Evolutionary conservation across 2,329 filamentous ascomycete genomes (phyloP), one percentile per base, ranked within the genome.

Genomic region (Chalara sp.): DNA sequence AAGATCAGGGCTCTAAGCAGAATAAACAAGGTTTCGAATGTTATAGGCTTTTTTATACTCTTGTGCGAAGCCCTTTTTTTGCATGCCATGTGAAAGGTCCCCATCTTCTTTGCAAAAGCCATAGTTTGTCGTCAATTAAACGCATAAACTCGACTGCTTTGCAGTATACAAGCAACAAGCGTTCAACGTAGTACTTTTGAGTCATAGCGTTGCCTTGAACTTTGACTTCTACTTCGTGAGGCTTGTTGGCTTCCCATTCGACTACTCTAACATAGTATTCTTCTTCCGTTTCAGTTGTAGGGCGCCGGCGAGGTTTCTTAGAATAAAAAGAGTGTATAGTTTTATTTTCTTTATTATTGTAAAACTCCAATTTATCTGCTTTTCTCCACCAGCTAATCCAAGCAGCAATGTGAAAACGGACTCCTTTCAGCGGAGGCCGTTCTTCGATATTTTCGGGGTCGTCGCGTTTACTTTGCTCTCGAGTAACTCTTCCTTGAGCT

Each of bases 261-360:
- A 21, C 35, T 30, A 46, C 13, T 32, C 47, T 46, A 31, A 31
- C 31, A 10, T 29, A 30, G 33, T 49, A 44, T 45, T 45, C 47
- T 10, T 49, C 47, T 11, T 35, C 32, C 29, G 40, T 32, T 32
- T 46, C 13, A 6, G 44, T n/a, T n/a, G n/a, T n/a, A n/a, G n/a
- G n/a, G n/a, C n/a, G n/a, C n/a, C n/a, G n/a, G n/a, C n/a, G n/a
- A 46, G 45, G 49, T 45, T 51, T 51, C 29, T 13, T 32, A 37
- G 39, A 21, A 7, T 5, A 11, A 5, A n/a, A 8, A 46, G 32
- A 43, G 7, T 46, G 6, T 1, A 7, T n/a, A 42, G 28, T 35
- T n/a, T 11, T 12, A 32, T 51, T 33, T 12, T 51, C 44, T 35
- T 51, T 32, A 28, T 47, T 32, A 47, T 51, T 51, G 33, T 51